Percentiles rank a stretch among this genome's conserved stretches.
These are phyloP conservation scores for Citrus sp. DNA, from an alignment of 345 rosid genomes.

Conservation along the genomic window DNA sequence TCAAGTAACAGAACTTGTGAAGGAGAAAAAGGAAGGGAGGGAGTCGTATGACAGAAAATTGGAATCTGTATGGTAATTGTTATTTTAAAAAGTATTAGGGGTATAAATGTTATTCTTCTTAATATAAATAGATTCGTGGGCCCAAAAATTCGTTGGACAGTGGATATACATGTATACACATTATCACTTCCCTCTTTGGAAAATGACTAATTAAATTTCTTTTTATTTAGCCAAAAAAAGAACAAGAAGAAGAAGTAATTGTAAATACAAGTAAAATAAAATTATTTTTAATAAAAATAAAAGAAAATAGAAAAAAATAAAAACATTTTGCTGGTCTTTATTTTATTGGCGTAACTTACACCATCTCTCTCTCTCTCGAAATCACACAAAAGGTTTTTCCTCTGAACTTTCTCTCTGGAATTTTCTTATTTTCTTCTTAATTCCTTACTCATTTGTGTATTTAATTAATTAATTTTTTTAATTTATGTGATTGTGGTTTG, in stretches of 20 bases:
- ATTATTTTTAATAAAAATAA: not conserved
- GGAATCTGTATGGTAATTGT: too few species aligned
- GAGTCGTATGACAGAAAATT: not conserved
- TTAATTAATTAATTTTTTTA: not conserved
- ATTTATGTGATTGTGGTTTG: not conserved
- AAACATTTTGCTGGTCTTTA: not conserved
- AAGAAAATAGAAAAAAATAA: not conserved
- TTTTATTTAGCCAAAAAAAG: not conserved
- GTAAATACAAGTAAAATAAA: not conserved
- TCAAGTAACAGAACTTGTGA: too few species aligned
- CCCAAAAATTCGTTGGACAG: not conserved
- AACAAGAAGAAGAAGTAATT: not conserved
- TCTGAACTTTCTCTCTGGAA: not conserved
- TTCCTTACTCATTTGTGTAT: not conserved
- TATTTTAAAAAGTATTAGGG: not conserved
- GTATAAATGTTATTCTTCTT: not conserved
- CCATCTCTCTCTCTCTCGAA: not conserved
- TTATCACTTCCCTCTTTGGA: not conserved
- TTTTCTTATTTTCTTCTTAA: not conserved
- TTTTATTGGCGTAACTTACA: not conserved
- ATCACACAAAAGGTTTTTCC: constrained; percentile 1
- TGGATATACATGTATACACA: not conserved
- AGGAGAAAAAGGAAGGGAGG: not conserved
- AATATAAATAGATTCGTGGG: not conserved
- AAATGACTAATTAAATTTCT: not conserved